phyloP scores from a whole-genome alignment of 306 rosid species.

The Vigna radiata region DNA sequence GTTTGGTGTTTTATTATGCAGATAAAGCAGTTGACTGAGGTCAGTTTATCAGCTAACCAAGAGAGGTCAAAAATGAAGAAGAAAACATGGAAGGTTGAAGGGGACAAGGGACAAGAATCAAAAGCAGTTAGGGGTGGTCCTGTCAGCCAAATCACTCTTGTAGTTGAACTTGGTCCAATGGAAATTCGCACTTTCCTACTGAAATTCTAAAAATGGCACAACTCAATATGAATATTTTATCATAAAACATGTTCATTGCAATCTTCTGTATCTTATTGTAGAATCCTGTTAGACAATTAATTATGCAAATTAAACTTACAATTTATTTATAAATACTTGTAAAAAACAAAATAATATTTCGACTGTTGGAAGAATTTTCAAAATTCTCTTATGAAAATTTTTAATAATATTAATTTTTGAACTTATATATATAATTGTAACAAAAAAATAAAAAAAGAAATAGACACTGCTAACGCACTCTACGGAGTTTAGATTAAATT shows the following conservation, averaged over 20 bases:
- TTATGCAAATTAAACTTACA: too few species aligned
- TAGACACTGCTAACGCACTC: too few species aligned
- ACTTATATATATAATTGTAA: too few species aligned
- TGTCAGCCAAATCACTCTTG: conserved; percentile 45
- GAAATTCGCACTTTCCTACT: conserved; percentile 75
- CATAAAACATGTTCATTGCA: neutral
- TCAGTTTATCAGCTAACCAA: conserved; percentile 16
- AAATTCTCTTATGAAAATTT: too few species aligned
- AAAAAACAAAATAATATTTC: too few species aligned
- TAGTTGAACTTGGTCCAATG: conserved; percentile 37
- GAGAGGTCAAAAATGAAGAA: conserved; percentile 6
- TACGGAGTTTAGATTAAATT: too few species aligned
- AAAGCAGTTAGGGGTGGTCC: conserved; percentile 59
- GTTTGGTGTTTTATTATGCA: neutral
- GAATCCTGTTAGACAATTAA: too few species aligned
- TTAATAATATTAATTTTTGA: too few species aligned
- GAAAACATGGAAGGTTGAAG: conserved; percentile 11
- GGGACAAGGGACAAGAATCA: conserved; percentile 24
- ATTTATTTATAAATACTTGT: too few species aligned
- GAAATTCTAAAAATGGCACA: conserved; percentile 43
- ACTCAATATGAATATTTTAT: neutral
- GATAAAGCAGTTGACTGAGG: neutral
- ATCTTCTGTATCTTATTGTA: neutral
- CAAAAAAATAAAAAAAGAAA: too few species aligned
- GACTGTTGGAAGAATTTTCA: too few species aligned